These are phyloP conservation scores for Chlorella variabilis DNA, from an alignment of 163 green algal species.

Conservation along the genomic window DNA sequence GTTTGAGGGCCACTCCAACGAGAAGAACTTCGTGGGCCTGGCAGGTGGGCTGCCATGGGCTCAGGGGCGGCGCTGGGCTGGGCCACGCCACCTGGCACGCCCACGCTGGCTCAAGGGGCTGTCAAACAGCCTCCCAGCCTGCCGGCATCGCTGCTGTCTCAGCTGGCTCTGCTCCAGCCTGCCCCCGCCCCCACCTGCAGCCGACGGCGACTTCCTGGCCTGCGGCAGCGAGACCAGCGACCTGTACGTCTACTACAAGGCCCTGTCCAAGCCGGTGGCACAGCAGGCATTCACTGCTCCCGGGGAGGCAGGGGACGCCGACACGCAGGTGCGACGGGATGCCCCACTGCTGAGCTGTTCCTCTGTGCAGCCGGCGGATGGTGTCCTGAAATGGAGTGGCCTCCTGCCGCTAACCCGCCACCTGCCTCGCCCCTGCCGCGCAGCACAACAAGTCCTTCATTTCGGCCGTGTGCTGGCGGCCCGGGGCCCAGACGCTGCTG, in stretches of 20 bases:
- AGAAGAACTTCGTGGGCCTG: conserved; percentile 81
- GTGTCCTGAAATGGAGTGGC: no score
- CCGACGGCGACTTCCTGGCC: conserved; percentile 61
- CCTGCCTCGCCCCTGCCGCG: neutral
- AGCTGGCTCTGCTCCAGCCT: neutral
- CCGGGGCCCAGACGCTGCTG: conserved; percentile 52
- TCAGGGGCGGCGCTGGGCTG: conserved; percentile 21
- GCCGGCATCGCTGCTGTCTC: no score
- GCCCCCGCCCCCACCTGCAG: neutral
- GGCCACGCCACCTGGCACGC: no score
- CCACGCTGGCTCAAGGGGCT: no score
- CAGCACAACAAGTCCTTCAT: conserved; percentile 45
- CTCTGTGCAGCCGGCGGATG: no score
- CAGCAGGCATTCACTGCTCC: conserved; percentile 18
- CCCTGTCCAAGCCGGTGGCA: conserved; percentile 61
- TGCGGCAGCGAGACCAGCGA: conserved; percentile 69
- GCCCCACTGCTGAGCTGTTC: no score
- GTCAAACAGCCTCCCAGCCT: no score
- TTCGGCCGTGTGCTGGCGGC: conserved; percentile 47
- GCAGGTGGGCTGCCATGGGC: conserved; percentile 1
- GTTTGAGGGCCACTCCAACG: conserved; percentile 66
- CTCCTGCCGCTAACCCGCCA: no score
- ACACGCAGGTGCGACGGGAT: neutral
- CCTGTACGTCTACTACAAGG: conserved; percentile 73
- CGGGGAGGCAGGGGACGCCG: neutral